Percentiles rank a stretch among this genome's conserved stretches.
phyloP scores from a whole-genome alignment of 805 yeast genomes.

The Pichia eremophila region DNA sequence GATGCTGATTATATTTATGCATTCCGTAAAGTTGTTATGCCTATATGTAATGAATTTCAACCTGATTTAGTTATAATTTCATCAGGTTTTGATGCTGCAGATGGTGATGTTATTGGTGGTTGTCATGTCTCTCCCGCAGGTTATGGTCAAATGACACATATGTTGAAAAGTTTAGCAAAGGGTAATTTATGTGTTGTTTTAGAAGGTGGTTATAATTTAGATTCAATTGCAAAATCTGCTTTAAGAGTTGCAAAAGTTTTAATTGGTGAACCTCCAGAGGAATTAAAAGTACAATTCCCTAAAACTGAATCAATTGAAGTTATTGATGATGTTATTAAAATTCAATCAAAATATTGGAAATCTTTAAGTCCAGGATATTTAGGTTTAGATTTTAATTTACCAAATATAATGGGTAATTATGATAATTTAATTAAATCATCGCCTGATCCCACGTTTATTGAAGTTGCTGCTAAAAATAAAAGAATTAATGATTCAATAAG shows the following conservation, averaged over 20 bases:
- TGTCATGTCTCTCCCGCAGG: constrained; percentile 95
- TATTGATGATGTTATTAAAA: constrained; percentile 67
- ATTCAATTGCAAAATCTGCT: constrained; percentile 84
- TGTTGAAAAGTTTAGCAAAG: constrained; percentile 75
- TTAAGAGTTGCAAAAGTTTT: constrained; percentile 84
- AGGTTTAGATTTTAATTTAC: constrained; percentile 26
- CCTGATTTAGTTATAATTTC: constrained; percentile 92
- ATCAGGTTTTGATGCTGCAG: constrained; percentile 98
- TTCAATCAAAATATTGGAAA: constrained; percentile 84
- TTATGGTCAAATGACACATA: constrained; percentile 92
- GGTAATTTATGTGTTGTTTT: constrained; percentile 84
- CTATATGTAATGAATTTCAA: constrained; percentile 77
- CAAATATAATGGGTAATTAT: constrained; percentile 23
- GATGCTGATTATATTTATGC: constrained; percentile 96
- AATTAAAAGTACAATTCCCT: constrained; percentile 56
- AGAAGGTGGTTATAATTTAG: constrained; percentile 95
- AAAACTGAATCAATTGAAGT: constrained; percentile 69
- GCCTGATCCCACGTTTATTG: constrained; percentile 30
- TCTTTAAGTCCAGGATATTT: constrained; percentile 61
- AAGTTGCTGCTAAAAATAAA: constrained; percentile 32
- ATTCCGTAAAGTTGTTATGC: constrained; percentile 76
- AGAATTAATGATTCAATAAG: constrained; percentile 68
- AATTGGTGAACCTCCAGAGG: constrained; percentile 92
- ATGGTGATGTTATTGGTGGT: constrained; percentile 94
- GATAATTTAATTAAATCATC: constrained; percentile 32